Percentiles rank a stretch among this genome's conserved stretches.
Conservation (phyloP, 768 basidiomycete genomes). For the Gloeopeniophorella convolvens region DNA sequence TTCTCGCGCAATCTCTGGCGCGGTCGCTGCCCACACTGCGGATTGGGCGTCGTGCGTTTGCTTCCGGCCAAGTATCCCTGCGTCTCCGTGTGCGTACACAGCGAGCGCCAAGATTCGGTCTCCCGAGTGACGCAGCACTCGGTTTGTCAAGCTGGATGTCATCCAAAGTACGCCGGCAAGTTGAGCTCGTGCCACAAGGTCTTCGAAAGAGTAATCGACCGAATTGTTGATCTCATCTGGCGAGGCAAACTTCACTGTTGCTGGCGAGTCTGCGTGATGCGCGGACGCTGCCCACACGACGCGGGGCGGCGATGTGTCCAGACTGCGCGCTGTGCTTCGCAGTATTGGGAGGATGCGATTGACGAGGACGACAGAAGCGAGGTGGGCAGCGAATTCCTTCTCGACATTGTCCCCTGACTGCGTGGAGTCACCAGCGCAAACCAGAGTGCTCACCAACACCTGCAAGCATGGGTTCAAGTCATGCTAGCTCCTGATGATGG, state of each 20-base stretch:
- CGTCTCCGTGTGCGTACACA: constrained; percentile 26
- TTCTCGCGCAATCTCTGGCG: constrained; percentile 23
- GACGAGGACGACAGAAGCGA: constrained; percentile 37
- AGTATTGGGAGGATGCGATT: constrained; percentile 37
- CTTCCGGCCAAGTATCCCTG: constrained; percentile 21
- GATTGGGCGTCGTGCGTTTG: constrained; percentile 25
- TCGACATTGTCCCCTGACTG: constrained; percentile 25
- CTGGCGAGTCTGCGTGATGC: constrained; percentile 34
- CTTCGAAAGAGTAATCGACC: constrained; percentile 25
- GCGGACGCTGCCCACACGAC: constrained; percentile 36
- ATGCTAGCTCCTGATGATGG: background rate
- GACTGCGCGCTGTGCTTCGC: constrained; percentile 28
- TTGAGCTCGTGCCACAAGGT: constrained; percentile 36
- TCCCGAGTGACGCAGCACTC: constrained; percentile 23
- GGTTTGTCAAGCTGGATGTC: constrained; percentile 27
- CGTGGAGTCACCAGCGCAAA: constrained; percentile 26
- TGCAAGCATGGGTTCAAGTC: constrained; percentile 7
- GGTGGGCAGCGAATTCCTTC: constrained; percentile 29
- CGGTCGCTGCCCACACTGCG: constrained; percentile 30
- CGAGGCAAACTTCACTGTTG: constrained; percentile 29
- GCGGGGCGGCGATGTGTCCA: constrained; percentile 28
- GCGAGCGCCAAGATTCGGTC: constrained; percentile 25
- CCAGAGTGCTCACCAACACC: constrained; percentile 27
- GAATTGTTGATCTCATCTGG: constrained; percentile 34
- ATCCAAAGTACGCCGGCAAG: constrained; percentile 36